A percentile compares a stretch with the other conserved stretches of the same genome.
Evolutionary conservation across 257 asterid genomes (phyloP).

Genomic region (Rauvolfia tetraphylla): DNA sequence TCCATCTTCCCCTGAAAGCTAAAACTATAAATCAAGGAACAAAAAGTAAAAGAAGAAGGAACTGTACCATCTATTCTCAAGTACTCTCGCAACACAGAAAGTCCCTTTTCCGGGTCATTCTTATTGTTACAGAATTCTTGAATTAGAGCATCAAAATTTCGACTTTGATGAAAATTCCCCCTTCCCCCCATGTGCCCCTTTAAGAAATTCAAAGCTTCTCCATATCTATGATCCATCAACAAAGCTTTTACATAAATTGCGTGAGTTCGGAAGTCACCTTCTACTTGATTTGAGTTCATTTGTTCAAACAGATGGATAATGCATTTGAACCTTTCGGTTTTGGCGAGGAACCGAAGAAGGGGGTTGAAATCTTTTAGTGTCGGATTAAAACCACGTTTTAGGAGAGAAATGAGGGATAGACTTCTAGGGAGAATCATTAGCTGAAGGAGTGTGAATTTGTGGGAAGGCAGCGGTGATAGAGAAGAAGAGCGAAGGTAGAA

Average conservation of each 20-base stretch:
- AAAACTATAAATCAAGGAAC: constrained; percentile 43
- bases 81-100: constrained; percentile 38
- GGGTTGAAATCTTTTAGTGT: constrained; percentile 50
- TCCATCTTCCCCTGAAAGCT: constrained; percentile 56
- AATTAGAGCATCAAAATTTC: constrained; percentile 48
- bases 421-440: constrained; percentile 20
- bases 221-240: constrained; percentile 39
- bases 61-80: constrained; percentile 27
- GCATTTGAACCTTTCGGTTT: constrained; percentile 39
- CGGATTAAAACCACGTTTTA: constrained; percentile 60
- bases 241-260: constrained; percentile 46
- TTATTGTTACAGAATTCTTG: constrained; percentile 46
- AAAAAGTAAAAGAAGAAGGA: constrained; percentile 67
- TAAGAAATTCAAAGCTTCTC: constrained; percentile 52
- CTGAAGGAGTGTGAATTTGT: too few species aligned
- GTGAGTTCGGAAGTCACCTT: constrained; percentile 36
- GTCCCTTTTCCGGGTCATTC: constrained; percentile 56
- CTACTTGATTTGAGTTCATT: constrained; percentile 43
- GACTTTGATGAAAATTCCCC: constrained; percentile 29
- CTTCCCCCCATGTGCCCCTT: constrained; percentile 28
- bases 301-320: constrained; percentile 46
- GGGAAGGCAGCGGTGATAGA: too few species aligned
- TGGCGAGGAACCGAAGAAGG: constrained; percentile 47
- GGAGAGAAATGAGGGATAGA: constrained; percentile 40
- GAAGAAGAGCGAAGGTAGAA: too few species aligned